A percentile compares a stretch with the other conserved stretches of the same genome.
phyloP scores from a whole-genome alignment of 2,329 filamentous ascomycete species.

The Chlorencoelia australis region DNA sequence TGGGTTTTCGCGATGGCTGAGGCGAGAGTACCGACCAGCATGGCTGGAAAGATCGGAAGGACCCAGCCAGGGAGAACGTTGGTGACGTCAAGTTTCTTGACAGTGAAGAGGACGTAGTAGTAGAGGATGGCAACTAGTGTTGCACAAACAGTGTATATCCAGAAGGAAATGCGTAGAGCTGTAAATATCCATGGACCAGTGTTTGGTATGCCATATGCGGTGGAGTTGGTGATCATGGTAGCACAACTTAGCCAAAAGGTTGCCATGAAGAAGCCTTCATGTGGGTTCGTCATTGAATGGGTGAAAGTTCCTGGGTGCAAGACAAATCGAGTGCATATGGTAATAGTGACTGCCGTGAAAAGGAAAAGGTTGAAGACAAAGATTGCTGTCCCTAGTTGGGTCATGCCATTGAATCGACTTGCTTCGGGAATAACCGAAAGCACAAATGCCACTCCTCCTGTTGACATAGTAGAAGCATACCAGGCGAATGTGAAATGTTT shows the following conservation, averaged over 20 bases:
- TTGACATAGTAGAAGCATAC: constrained; percentile 69
- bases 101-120: constrained; percentile 54
- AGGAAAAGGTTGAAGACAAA: constrained; percentile 60
- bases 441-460: constrained; percentile 58
- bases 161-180: constrained; percentile 56
- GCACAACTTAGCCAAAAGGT: constrained; percentile 61
- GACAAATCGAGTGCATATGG: constrained; percentile 52
- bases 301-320: constrained; percentile 45
- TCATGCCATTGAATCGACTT: constrained; percentile 51
- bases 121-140: constrained; percentile 52
- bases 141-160: constrained; percentile 54
- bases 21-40: constrained; percentile 63
- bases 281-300: constrained; percentile 49
- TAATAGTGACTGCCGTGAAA: constrained; percentile 44
- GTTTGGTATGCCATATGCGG: constrained; percentile 53
- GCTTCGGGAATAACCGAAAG: constrained; percentile 46
- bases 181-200: constrained; percentile 44
- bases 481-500: constrained; percentile 31
- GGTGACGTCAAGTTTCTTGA: constrained; percentile 37
- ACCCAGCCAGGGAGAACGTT: constrained; percentile 69
- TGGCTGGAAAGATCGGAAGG: constrained; percentile 63
- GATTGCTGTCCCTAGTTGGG: constrained; percentile 55
- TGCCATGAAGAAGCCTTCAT: constrained; percentile 63
- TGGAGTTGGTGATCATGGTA: constrained; percentile 56
- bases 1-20: constrained; percentile 54